Percentiles rank a stretch among this genome's conserved stretches.
Conservation (phyloP, 2,329 filamentous ascomycete genomes). For the Colletotrichum neosansevieriae region DNA sequence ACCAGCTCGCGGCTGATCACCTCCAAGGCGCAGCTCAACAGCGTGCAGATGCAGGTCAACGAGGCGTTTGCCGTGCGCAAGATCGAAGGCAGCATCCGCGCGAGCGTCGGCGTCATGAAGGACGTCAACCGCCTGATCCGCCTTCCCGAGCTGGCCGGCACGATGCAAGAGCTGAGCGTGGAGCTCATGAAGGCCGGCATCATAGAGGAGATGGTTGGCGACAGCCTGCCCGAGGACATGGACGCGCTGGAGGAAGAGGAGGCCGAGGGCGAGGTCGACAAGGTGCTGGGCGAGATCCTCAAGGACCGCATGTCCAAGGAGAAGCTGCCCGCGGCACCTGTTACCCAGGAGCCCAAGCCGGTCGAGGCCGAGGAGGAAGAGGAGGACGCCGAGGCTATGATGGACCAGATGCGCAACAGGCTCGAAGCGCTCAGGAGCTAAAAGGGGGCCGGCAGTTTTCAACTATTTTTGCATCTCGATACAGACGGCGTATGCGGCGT, state of each 20-base stretch:
- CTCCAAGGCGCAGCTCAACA: constrained; percentile 90
- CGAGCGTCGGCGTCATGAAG: constrained; percentile 94
- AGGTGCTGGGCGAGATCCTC: constrained; percentile 90
- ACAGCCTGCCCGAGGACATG: constrained; percentile 82
- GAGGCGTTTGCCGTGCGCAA: constrained; percentile 96
- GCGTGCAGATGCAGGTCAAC: constrained; percentile 96
- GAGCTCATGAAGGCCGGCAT: constrained; percentile 96
- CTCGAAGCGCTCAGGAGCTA: constrained; percentile 92
- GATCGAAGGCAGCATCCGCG: constrained; percentile 91
- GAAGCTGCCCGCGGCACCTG: constrained; percentile 67
- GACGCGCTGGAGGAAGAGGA: constrained; percentile 79
- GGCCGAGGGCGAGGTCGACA: constrained; percentile 86
- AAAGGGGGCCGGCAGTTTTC: constrained; percentile 14
- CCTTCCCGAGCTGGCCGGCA: constrained; percentile 86
- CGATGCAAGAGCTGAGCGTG: constrained; percentile 87
- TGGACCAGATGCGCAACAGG: constrained; percentile 93
- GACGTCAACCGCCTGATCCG: constrained; percentile 90
- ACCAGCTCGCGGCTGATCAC: constrained; percentile 81
- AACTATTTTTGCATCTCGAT: constrained; percentile 28
- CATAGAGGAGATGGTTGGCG: constrained; percentile 96
- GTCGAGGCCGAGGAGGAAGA: constrained; percentile 71
- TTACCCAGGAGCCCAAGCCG: constrained; percentile 63
- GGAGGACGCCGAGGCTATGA: constrained; percentile 87
- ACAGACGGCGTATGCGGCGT: constrained; percentile 36
- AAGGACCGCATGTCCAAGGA: constrained; percentile 80